Evolutionary conservation across 2,329 filamentous ascomycete genomes (phyloP).

Genomic region (Tolypocladium album): DNA sequence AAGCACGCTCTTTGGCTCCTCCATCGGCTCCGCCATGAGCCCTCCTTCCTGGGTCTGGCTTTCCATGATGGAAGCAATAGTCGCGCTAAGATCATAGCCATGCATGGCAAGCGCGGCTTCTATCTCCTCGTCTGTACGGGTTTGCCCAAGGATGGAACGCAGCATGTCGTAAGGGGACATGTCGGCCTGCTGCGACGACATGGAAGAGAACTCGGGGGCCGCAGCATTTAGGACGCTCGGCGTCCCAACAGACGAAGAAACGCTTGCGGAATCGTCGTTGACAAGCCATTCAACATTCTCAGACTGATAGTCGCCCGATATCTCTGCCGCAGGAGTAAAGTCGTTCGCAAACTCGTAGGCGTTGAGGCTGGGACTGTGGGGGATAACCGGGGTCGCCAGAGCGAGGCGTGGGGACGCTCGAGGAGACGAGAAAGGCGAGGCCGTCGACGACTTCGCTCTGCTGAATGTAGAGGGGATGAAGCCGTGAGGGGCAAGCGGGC

Average conservation of each 20-base stretch:
- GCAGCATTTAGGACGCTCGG: slow-evolving; percentile 66
- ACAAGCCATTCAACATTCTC: slow-evolving; percentile 98
- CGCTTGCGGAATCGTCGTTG: slow-evolving; percentile 73
- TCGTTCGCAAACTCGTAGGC: slow-evolving; percentile 90
- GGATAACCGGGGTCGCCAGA: slow-evolving; percentile 80
- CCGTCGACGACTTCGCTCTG: slow-evolving; percentile 66
- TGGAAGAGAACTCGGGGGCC: slow-evolving; percentile 63
- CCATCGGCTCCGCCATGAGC: slow-evolving; percentile 21
- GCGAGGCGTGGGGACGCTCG: slow-evolving; percentile 85
- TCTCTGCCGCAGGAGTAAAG: slow-evolving; percentile 67
- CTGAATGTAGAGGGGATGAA: slow-evolving; percentile 67
- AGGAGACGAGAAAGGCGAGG: slow-evolving; percentile 88
- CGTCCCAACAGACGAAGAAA: slow-evolving; percentile 61
- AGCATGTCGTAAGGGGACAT: slow-evolving; percentile 99
- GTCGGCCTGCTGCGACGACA: slow-evolving; percentile 58
- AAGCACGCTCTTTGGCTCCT: slow-evolving; percentile 57
- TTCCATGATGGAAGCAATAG: slow-evolving; percentile 82
- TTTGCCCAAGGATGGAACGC: slow-evolving; percentile 83
- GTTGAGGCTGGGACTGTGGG: slow-evolving; percentile 87
- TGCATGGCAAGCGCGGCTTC: slow-evolving; percentile 82
- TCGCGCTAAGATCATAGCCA: slow-evolving; percentile 87
- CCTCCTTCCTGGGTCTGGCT: slow-evolving; percentile 37
- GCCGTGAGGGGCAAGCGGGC: slow-evolving; percentile 74
- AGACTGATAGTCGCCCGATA: slow-evolving; percentile 81
- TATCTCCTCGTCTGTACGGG: slow-evolving; percentile 86